Evolutionary conservation across 2,329 filamentous ascomycete species (phyloP).

Genomic region (Zymoseptoria brevis): DNA sequence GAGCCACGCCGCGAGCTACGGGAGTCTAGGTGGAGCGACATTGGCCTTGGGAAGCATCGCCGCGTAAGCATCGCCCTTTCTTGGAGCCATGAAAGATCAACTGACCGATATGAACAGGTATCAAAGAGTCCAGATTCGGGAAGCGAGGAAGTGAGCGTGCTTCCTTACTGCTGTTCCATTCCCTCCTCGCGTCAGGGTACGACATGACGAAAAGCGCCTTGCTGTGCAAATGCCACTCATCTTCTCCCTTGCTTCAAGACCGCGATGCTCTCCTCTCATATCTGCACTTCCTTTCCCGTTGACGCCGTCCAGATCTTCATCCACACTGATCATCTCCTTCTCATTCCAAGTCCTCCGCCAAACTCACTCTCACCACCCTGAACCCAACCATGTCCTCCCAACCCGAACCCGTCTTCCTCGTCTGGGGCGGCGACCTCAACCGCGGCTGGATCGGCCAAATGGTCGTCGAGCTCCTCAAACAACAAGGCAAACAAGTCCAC

Average conservation of each 20-base stretch:
- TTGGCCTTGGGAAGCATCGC: constrained; percentile 28
- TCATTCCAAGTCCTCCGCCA: background rate
- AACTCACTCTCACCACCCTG: background rate
- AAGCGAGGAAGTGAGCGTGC: no score
- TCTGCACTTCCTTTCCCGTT: background rate
- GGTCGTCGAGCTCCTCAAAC: constrained; percentile 50
- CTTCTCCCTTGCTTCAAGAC: constrained; percentile 3
- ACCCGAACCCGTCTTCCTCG: constrained; percentile 45
- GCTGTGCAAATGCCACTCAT: constrained; percentile 4
- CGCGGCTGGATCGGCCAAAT: constrained; percentile 57
- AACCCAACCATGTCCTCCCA: constrained; percentile 7
- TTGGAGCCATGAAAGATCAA: no score
- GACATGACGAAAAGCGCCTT: background rate
- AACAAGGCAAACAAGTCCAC: constrained; percentile 53
- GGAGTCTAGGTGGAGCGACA: constrained; percentile 24
- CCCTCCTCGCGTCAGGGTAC: no score
- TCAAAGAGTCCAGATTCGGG: no score
- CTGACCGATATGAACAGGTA: no score
- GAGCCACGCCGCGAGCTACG: constrained; percentile 19
- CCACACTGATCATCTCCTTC: background rate
- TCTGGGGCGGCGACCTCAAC: constrained; percentile 48
- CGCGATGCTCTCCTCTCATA: background rate
- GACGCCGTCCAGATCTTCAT: background rate
- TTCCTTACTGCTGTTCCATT: no score
- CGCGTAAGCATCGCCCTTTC: constrained; percentile 14